Percentiles rank a stretch among this genome's conserved stretches.
These are phyloP conservation scores for Saccharum spontaneum DNA, from an alignment of 176 grass and related monocot genomes.

Conservation along the genomic window DNA sequence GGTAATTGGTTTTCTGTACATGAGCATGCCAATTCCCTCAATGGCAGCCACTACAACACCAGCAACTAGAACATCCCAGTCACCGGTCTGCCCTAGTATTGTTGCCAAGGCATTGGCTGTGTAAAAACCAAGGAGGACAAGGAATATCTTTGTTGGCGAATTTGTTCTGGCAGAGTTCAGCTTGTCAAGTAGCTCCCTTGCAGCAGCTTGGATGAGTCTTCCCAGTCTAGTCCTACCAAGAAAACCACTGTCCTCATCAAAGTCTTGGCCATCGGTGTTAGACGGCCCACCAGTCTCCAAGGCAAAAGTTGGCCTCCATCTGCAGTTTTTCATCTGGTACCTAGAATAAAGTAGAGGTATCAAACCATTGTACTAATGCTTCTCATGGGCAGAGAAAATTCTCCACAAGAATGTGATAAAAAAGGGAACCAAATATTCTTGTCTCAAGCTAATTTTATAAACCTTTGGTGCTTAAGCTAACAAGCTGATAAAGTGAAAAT, in stretches of 20 bases:
- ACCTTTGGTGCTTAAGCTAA: neutral
- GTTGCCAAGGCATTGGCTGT: conserved; percentile 91
- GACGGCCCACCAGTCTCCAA: conserved; percentile 72
- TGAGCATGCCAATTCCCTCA: conserved; percentile 91
- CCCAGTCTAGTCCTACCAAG: conserved; percentile 77
- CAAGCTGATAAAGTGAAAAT: neutral
- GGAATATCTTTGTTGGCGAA: conserved; percentile 83
- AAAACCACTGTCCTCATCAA: conserved; percentile 53
- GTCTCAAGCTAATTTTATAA: neutral
- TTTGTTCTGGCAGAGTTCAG: conserved; percentile 75
- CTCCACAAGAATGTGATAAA: neutral
- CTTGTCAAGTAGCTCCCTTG: conserved; percentile 65
- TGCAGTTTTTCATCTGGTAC: conserved; percentile 47
- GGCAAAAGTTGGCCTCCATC: conserved; percentile 62
- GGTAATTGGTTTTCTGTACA: conserved; percentile 69
- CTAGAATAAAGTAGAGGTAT: conserved; percentile 45
- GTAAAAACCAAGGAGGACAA: conserved; percentile 90
- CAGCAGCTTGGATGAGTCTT: conserved; percentile 64
- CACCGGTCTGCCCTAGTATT: conserved; percentile 91
- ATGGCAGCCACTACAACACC: conserved; percentile 78
- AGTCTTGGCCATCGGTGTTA: conserved; percentile 43
- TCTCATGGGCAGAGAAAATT: neutral
- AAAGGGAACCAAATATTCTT: neutral
- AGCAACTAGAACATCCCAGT: conserved; percentile 98
- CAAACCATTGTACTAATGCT: neutral